phyloP scores from a whole-genome alignment of 1,139 yeast species.

The Scheffersomyces quercinus region DNA sequence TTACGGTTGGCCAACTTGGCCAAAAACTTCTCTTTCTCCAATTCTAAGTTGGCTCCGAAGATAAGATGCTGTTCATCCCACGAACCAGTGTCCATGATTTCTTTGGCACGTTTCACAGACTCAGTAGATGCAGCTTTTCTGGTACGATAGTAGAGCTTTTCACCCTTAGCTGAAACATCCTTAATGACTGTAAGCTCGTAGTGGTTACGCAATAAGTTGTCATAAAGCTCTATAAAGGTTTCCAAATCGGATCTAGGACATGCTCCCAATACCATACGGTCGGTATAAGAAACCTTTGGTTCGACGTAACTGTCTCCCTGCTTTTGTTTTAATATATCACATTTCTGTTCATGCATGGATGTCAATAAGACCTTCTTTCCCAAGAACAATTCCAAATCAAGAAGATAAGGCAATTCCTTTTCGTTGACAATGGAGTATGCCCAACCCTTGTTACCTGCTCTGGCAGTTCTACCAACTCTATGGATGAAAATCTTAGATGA shows the following conservation, averaged over 20 bases:
- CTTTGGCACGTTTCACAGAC: constrained; percentile 82
- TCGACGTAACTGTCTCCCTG: constrained; percentile 40
- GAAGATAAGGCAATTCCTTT: constrained; percentile 81
- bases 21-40: constrained; percentile 71
- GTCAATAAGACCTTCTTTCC: constrained; percentile 79
- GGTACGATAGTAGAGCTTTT: constrained; percentile 80
- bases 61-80: constrained; percentile 89
- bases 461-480: constrained; percentile 98
- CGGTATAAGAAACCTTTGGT: constrained; percentile 70
- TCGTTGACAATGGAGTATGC: constrained; percentile 90
- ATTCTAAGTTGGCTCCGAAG: constrained; percentile 73
- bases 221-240: constrained; percentile 69
- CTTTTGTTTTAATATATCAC: constrained; percentile 49
- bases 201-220: constrained; percentile 58
- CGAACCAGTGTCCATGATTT: constrained; percentile 63
- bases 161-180: constrained; percentile 84
- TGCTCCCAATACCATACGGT: constrained; percentile 80
- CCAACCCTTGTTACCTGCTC: constrained; percentile 99
- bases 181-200: constrained; percentile 68
- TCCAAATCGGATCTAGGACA: constrained; percentile 76
- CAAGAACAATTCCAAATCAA: constrained; percentile 87
- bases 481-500: constrained; percentile 93
- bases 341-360: constrained; percentile 64
- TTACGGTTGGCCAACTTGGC: constrained; percentile 67
- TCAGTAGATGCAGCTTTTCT: constrained; percentile 85